Base-by-base conservation (phyloP, 495 filamentous ascomycete genomes). In the Xylaria longipes region DNA sequence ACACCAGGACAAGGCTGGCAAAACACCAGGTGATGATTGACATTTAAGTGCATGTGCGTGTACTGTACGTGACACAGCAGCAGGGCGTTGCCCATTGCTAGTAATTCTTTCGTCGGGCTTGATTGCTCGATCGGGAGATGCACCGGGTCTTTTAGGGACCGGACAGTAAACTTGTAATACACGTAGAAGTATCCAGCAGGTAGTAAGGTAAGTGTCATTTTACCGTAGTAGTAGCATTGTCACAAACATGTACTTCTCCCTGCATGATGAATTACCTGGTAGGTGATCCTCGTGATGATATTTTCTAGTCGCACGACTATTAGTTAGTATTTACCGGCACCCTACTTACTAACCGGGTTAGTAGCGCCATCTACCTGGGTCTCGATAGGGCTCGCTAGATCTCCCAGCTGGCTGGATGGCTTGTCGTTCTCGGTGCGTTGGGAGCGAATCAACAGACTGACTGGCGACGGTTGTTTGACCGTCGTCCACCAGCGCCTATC, bases 341-440 rank as follows among this genome's bases (percentile, higher is more conserved):
- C 37, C 65, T 68, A 27, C 14, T 62, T 70, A 11, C n/a, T n/a
- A n/a, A n/a, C n/a, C n/a, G n/a, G 68, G 68, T 70, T 70, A 70
- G 68, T 52, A 46, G 68, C 68, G 33, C 68, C 68, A 57, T 70
- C 33, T 29, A 70, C 68, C 68, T 70, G 68, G 68, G 50, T 68
- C 66, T 60, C 54, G 52, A 54, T 66, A 60, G 33, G 43, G 20
- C 65, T 50, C 56, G 41, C 66, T 70, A 70, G 68, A 64, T 64
- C 45, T 70, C 61, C 68, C 68, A 70, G 68, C 68, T 61, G 58
- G 68, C 68, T 50, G 68, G 68, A 70, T 70, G 60, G 46, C 56
- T 52, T 12, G 52, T 43, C 41, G 27, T 41, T 61, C 41, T 70
- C 15, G 56, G 52, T 39, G 35, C 20, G 9, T 17, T 58, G 31